Percentiles rank a stretch among this genome's conserved stretches.
phyloP scores from a whole-genome alignment of 805 yeast species.

The Cyberlindnera amylophila region DNA sequence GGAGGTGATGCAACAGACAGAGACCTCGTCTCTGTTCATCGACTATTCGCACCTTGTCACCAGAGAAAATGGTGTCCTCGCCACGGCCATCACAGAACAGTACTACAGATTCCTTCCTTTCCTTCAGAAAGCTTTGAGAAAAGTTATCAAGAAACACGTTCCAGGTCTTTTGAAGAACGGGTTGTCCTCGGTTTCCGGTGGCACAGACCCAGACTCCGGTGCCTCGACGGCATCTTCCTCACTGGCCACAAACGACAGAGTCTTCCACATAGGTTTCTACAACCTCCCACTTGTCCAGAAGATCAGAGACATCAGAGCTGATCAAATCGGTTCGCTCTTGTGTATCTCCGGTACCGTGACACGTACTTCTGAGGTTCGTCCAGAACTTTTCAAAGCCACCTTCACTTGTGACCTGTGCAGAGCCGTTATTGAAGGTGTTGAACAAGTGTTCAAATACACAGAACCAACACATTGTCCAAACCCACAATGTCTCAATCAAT shows the following conservation, averaged over 20 bases:
- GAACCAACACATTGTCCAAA: constrained; percentile 92
- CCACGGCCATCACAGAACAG: constrained; percentile 85
- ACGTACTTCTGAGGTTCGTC: constrained; percentile 93
- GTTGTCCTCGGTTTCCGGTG: constrained; percentile 23
- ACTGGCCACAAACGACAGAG: constrained; percentile 54
- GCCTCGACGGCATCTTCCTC: constrained; percentile 39
- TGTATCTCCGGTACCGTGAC: constrained; percentile 93
- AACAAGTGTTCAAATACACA: constrained; percentile 88
- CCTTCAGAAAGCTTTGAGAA: constrained; percentile 67
- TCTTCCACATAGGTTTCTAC: constrained; percentile 87
- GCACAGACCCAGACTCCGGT: constrained; percentile 25
- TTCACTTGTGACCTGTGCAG: constrained; percentile 88
- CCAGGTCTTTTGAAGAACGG: constrained; percentile 61
- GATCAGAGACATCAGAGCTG: constrained; percentile 87
- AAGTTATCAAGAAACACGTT: constrained; percentile 67
- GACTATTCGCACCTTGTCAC: constrained; percentile 77
- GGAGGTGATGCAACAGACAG: constrained; percentile 73
- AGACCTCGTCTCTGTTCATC: constrained; percentile 72
- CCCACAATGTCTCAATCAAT: constrained; percentile 82
- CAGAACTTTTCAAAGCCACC: constrained; percentile 82
- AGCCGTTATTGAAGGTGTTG: constrained; percentile 81
- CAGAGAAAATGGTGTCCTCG: constrained; percentile 81
- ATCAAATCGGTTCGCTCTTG: constrained; percentile 79
- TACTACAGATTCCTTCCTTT: constrained; percentile 91
- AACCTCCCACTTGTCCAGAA: constrained; percentile 79